phyloP scores from a whole-genome alignment of 2,329 filamentous ascomycete species.

The Colletotrichum australisinense region DNA sequence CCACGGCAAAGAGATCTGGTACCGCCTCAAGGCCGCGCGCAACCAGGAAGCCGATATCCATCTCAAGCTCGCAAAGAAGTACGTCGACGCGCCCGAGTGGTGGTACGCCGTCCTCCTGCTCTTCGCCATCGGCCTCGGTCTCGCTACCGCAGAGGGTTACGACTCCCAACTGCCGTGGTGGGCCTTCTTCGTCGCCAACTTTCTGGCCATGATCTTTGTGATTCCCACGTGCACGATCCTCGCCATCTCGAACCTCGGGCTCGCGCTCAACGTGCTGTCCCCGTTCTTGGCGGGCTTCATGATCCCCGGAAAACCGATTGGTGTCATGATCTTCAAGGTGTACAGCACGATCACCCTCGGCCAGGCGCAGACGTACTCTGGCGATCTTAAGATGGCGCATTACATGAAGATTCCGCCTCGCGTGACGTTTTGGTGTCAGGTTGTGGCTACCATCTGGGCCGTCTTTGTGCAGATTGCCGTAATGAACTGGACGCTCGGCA shows the following conservation, averaged over 20 bases:
- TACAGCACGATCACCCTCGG: conserved; percentile 38
- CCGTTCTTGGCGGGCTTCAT: conserved; percentile 67
- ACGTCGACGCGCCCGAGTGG: conserved; percentile 68
- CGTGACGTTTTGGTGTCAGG: conserved; percentile 69
- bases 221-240: conserved; percentile 59
- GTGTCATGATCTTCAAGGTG: conserved; percentile 51
- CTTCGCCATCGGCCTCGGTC: conserved; percentile 60
- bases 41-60: conserved; percentile 66
- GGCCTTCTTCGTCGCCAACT: conserved; percentile 47
- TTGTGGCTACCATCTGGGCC: conserved; percentile 63
- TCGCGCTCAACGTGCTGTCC: conserved; percentile 59
- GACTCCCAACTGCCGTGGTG: conserved; percentile 63
- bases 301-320: conserved; percentile 43
- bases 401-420: conserved; percentile 69
- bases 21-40: conserved; percentile 45
- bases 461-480: conserved; percentile 56
- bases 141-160: conserved; percentile 62
- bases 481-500: conserved; percentile 47
- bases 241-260: conserved; percentile 23
- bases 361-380: conserved; percentile 50
- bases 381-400: conserved; percentile 59
- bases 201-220: conserved; percentile 38
- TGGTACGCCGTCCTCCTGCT: conserved; percentile 66
- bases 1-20: conserved; percentile 61
- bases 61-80: conserved; percentile 66